phyloP scores from a whole-genome alignment of 306 rosid genomes.

The Malus asiatica region DNA sequence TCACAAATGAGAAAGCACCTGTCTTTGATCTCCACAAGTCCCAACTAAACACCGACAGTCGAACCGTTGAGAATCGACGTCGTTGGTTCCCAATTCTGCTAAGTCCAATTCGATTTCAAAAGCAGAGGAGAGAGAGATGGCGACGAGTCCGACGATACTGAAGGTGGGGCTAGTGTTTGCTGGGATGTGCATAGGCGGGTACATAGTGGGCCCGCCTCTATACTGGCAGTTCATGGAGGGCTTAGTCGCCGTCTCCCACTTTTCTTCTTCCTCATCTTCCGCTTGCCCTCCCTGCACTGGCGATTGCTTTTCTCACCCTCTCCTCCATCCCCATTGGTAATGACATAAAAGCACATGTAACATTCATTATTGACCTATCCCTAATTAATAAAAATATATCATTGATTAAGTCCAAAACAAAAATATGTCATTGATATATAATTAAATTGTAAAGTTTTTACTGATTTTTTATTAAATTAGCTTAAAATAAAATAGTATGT shows the following conservation, averaged over 20 bases:
- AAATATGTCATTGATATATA: too few relatives aligned
- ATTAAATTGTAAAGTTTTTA: too few relatives aligned
- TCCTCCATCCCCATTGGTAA: not conserved
- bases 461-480: too few relatives aligned
- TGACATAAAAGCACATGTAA: too few relatives aligned
- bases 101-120: not conserved
- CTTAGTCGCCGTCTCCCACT: constrained; percentile 53
- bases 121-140: constrained; percentile 25
- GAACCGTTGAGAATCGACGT: not conserved
- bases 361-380: too few relatives aligned
- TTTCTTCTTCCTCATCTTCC: constrained; percentile 51
- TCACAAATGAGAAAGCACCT: not conserved
- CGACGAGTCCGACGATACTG: constrained; percentile 35
- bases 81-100: not conserved
- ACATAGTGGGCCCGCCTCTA: constrained; percentile 84
- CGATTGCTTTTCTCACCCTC: constrained; percentile 83
- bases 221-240: constrained; percentile 90
- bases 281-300: constrained; percentile 74
- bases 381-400: too few relatives aligned
- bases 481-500: too few relatives aligned
- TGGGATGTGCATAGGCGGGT: constrained; percentile 59
- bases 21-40: not conserved
- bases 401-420: too few relatives aligned
- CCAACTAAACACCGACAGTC: not conserved
- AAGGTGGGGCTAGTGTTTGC: constrained; percentile 45